Base-by-base conservation (phyloP, 2,329 filamentous ascomycete species). In the Aureobasidium vineae region DNA sequence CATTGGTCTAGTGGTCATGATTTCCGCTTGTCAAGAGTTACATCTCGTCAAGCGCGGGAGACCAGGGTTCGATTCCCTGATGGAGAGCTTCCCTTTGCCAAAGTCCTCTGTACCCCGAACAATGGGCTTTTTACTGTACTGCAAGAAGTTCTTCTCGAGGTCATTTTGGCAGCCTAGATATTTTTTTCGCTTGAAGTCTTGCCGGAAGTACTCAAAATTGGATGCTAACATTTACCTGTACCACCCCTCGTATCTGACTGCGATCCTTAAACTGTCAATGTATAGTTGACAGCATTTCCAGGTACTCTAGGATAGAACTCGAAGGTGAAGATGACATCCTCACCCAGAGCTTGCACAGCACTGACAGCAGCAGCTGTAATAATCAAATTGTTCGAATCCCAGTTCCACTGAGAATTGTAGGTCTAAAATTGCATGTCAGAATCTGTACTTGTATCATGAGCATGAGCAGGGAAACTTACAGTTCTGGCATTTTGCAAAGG, bases 291-390 rank as follows among this genome's bases (percentile, higher is more conserved):
- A 0, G 73, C 73, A 73, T 86, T 86, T 31, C 79, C 80, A 6
- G 74, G 72, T 13, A 81, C 80, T 16, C 84, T 75, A 0, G 84
- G 84, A 70, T 79, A 86, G 69, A 85, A 85, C 73, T 86, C 85
- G 68, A 85, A 80, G 0, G 78, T 83, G 65, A 86, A 83, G 0
- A 77, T 79, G 0, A 81, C 80, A 5, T 75, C 74, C 71, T 80
- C 74, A 0, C 79, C 80, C 1, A 78, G 77, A 3, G 76, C 72
- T 40, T 82, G 76, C 7, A 86, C 82, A 0, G 79, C 79, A 56
- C 80, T 75, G 43, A 85, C 72, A 0, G 80, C 80, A 2, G 75
- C 73, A 0, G 77, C 72, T 3, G 76, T 80, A n/a, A 86, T 68
- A 3, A 84, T 80, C 0, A 86, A 75, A 65, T 79, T 73, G 19